These are phyloP conservation scores for Coemansia sp. DNA, from an alignment of 192 early-diverging fungal species.

Conservation along the genomic window DNA sequence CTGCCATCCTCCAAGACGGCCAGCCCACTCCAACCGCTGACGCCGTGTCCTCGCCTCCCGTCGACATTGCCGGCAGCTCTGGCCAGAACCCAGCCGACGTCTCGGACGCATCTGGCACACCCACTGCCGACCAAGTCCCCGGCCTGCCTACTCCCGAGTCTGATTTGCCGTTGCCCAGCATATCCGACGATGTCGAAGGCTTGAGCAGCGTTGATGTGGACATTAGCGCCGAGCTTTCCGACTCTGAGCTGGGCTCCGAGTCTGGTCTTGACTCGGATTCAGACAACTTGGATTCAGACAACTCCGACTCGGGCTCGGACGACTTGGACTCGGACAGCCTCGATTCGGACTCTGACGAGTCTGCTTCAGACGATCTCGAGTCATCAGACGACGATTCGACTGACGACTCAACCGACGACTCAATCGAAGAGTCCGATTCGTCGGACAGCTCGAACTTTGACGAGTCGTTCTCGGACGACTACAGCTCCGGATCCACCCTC, in stretches of 20 bases:
- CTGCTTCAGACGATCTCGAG: slow-evolving; percentile 11
- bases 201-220: not conserved
- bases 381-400: slow-evolving; percentile 6
- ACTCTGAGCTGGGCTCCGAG: slow-evolving; percentile 3
- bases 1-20: not conserved
- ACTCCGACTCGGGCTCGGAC: not conserved
- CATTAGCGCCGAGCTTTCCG: not conserved
- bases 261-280: slow-evolving; percentile 5
- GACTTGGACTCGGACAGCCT: slow-evolving; percentile 9
- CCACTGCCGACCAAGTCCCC: not conserved
- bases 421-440: not conserved
- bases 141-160: not conserved
- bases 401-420: slow-evolving; percentile 5
- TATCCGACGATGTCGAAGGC: not conserved
- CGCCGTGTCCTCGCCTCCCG: not conserved
- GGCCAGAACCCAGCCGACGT: not conserved
- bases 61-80: slow-evolving; percentile 1
- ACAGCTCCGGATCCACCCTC: not conserved
- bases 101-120: not conserved
- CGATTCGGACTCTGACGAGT: not conserved
- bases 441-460: not conserved
- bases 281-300: not conserved
- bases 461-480: slow-evolving; percentile 13
- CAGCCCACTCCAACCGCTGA: slow-evolving; percentile 5
- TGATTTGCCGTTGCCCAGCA: not conserved